A percentile compares a stretch with the other conserved stretches of the same genome.
phyloP scores from a whole-genome alignment of 1,139 yeast genomes.

The Zygosaccharomyces pseudobailii region DNA sequence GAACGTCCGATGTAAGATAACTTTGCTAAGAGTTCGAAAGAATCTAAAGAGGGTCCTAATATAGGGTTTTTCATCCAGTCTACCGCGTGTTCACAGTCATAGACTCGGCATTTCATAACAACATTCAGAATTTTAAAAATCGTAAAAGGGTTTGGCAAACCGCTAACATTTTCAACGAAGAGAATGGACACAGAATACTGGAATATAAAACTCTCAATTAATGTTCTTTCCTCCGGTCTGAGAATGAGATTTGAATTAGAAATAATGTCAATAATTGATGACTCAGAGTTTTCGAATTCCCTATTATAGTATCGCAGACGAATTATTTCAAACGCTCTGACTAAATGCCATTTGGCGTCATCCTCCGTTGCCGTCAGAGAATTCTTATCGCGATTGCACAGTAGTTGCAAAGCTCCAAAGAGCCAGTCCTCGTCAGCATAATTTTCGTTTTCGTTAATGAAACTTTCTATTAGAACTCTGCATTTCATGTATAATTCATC shows the following conservation, averaged over 20 bases:
- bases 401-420: slow-evolving; percentile 36
- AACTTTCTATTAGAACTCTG: slow-evolving; percentile 15
- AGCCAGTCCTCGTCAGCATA: slow-evolving; percentile 34
- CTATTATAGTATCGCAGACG: slow-evolving; percentile 16
- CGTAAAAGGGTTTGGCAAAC: slow-evolving; percentile 37
- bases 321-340: slow-evolving; percentile 29
- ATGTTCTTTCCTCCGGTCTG: slow-evolving; percentile 29
- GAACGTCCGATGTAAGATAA: slow-evolving; percentile 38
- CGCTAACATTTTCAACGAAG: slow-evolving; percentile 25
- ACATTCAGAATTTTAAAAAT: slow-evolving; percentile 34
- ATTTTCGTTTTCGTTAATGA: slow-evolving; percentile 10
- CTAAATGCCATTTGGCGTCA: slow-evolving; percentile 31
- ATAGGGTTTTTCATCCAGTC: slow-evolving; percentile 39
- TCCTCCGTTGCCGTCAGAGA: slow-evolving; percentile 32
- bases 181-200: slow-evolving; percentile 35
- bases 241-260: slow-evolving; percentile 7
- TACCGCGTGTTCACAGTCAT: slow-evolving; percentile 25
- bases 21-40: slow-evolving; percentile 40
- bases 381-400: slow-evolving; percentile 36
- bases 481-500: slow-evolving; percentile 28
- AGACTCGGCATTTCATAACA: slow-evolving; percentile 35
- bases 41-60: slow-evolving; percentile 35
- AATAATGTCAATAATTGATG: slow-evolving; percentile 5
- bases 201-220: slow-evolving; percentile 39
- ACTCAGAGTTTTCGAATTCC: slow-evolving; percentile 1